Base-by-base conservation (phyloP, 176 grass and related monocot species). In the Juncus inflexus region DNA sequence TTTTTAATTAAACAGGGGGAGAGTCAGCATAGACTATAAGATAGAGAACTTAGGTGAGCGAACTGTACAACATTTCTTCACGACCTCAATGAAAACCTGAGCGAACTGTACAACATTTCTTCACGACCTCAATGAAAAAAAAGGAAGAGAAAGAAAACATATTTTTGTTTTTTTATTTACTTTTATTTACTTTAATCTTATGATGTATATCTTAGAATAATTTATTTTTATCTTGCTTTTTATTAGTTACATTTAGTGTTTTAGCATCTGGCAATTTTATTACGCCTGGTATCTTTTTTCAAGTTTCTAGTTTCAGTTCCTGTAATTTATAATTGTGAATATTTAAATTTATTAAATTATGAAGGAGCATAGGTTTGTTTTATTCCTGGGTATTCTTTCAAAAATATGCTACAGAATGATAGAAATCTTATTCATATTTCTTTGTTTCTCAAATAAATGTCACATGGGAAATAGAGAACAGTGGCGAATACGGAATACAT, bases 41-140 rank as follows among this genome's bases (percentile, higher is more conserved):
- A n/a, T n/a, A n/a, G n/a, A 19, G 58, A 67, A 55, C 47, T 16
- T 61, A 78, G 57, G 76, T 66, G 42, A 77, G 52, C 45, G 45
- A 92, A 82, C 3, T 94, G 84, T 94, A 88, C 72, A 88, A 72
- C 63, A 10, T 72, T 71, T 71, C 35, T 70, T 77, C 43, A 41
- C 45, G 28, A 70, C 52, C 58, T 45, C 43, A 66, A 65, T 37
- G 35, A 72, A 73, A 66, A 55, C n/a, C n/a, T 66, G 42, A 77
- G 52, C 45, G 45, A 92, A 82, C 3, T 94, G 84, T 94, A 88
- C 72, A 88, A 72, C 63, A 10, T 72, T 71, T 71, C 35, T 70
- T 77, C 43, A 41, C 45, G 28, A 70, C 52, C 58, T 45, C 43
- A 66, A 65, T 37, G 35, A 72, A 73, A 66, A 55, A n/a, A n/a